Base-by-base conservation (phyloP, 2,329 filamentous ascomycete species). In the Cordyceps cicadae region DNA sequence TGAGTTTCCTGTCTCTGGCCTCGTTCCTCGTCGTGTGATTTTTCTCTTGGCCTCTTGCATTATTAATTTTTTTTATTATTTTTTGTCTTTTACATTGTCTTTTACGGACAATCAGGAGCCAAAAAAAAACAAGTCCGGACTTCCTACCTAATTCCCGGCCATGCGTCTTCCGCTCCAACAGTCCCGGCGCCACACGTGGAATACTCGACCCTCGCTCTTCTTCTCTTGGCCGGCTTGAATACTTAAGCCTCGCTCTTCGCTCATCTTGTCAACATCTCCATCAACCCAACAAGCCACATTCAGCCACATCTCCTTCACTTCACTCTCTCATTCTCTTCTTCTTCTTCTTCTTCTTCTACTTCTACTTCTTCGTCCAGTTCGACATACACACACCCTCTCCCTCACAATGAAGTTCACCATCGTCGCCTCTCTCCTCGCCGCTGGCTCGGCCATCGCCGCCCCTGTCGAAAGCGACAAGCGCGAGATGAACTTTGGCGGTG, bases 401-500 rank as follows among this genome's bases (percentile, higher is more conserved):
- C 41, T 49, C 60, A 62, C 39, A 15, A 62, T 62, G 60, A 62
- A n/a, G 15, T n/a, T 39, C 52, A 21, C 37, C n/a, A 41, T 59
- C 29, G 14, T 51, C 32, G 32, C 54, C 17, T 19, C 54, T 17
- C 17, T 29, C 29, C 49, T 62, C 54, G 43, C 50, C 26, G 60
- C 60, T 41, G 49, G 24, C 49, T 48, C 50, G 24, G 49, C 60
- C 17, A 50, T 62, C 19, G 60, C 54, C 12, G 39, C 41, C 5
- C 60, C 60, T 21, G 19, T 26, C 41, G 39, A 17, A 7, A 29
- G 14, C 15, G 48, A 50, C 7, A 59, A 62, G 60, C 54, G 60
- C 11, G 60, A 62, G 54, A 45, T 17, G 26, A 62, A 62, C 54
- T 54, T 62, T 24, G 60, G 60, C 3, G 60, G 60, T n/a, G 1